phyloP scores from a whole-genome alignment of 805 yeast genomes.

The Pichia nanzhaoensis region DNA sequence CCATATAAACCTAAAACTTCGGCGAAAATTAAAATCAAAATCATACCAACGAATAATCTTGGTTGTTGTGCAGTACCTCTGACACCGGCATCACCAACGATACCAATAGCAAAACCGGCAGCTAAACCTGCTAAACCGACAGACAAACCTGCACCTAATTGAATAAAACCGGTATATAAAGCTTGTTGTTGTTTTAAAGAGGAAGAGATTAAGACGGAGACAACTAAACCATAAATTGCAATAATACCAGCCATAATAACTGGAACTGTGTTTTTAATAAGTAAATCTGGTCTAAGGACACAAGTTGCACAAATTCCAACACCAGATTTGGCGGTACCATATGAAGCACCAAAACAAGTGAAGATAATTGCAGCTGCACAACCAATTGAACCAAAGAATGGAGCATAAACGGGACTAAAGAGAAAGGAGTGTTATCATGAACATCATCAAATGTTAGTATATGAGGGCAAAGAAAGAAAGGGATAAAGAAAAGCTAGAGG shows the following conservation, averaged over 20 bases:
- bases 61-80: conserved; percentile 98
- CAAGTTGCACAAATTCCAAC: conserved; percentile 99
- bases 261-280: conserved; percentile 91
- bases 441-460: background rate
- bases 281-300: conserved; percentile 93
- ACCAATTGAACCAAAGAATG: conserved; percentile 98
- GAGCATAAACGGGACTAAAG: conserved; percentile 67
- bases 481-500: background rate
- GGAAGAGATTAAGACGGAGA: conserved; percentile 88
- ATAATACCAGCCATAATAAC: conserved; percentile 99
- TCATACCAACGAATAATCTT: conserved; percentile 97
- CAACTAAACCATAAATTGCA: conserved; percentile 97
- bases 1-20: conserved; percentile 98
- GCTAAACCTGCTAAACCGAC: conserved; percentile 97
- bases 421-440: background rate
- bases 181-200: conserved; percentile 87
- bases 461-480: background rate
- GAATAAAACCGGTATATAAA: conserved; percentile 94
- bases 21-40: conserved; percentile 95
- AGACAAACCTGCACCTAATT: conserved; percentile 95
- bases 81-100: conserved; percentile 99
- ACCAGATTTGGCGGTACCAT: conserved; percentile 99
- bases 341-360: conserved; percentile 98
- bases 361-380: conserved; percentile 99
- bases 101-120: conserved; percentile 98